Evolutionary conservation across 495 filamentous ascomycete genomes (phyloP).

Genomic region (Chaetomium cochliodes): DNA sequence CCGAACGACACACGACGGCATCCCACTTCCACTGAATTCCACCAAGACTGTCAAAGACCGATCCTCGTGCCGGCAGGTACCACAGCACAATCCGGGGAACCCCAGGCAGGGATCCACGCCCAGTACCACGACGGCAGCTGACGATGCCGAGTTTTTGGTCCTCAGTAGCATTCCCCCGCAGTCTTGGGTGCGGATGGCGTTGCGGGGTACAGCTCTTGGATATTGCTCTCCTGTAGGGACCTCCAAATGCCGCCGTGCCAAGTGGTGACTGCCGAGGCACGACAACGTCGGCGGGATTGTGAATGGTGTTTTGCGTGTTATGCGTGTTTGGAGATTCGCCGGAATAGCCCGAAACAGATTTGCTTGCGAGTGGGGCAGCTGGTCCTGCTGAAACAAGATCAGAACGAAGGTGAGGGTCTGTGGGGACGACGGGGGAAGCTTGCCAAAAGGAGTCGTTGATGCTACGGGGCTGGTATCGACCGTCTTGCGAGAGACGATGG

Average conservation of each 20-base stretch:
- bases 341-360: conserved; percentile 6
- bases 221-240: background rate
- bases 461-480: background rate
- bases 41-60: too few species aligned
- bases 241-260: background rate
- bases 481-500: background rate
- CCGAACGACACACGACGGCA: background rate
- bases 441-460: background rate
- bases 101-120: background rate
- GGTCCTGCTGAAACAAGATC: too few species aligned
- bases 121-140: background rate
- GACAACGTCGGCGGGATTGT: background rate
- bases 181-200: background rate
- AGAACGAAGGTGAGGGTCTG: background rate
- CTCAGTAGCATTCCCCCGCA: background rate
- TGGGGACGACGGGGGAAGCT: background rate
- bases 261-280: conserved; percentile 2
- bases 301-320: background rate
- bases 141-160: background rate
- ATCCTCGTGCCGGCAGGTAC: background rate
- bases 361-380: conserved; percentile 9
- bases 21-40: too few species aligned
- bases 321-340: background rate
- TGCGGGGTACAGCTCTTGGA: conserved; percentile 3
- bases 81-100: background rate